Percentiles rank a stretch among this genome's conserved stretches.
These are phyloP conservation scores for Martensiomyces pterosporus DNA, from an alignment of 192 early-diverging fungal genomes.

Conservation along the genomic window DNA sequence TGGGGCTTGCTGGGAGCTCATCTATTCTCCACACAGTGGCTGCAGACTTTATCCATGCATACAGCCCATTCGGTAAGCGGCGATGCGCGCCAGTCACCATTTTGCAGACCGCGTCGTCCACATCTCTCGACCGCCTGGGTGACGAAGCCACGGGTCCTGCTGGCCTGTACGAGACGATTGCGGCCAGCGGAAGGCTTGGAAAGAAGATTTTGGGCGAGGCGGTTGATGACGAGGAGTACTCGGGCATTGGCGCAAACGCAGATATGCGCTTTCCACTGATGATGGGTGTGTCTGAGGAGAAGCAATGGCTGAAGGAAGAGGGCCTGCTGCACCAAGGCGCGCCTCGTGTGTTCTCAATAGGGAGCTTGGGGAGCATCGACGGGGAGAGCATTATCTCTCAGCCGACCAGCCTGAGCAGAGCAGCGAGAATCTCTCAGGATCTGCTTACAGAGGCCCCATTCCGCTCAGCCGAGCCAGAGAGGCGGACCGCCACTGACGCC, in stretches of 20 bases:
- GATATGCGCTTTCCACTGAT: slow-evolving; percentile 20
- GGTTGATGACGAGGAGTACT: slow-evolving; percentile 22
- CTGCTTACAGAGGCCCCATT: not conserved
- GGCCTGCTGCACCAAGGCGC: slow-evolving; percentile 6
- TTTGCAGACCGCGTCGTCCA: slow-evolving; percentile 46
- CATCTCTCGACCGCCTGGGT: slow-evolving; percentile 39
- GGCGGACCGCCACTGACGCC: too few relatives aligned
- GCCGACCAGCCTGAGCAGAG: not conserved
- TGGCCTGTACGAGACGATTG: slow-evolving; percentile 15
- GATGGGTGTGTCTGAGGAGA: slow-evolving; percentile 39
- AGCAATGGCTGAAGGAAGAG: slow-evolving; percentile 17
- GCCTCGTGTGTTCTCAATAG: slow-evolving; percentile 17
- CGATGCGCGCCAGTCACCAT: slow-evolving; percentile 31
- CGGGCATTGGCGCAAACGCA: slow-evolving; percentile 20
- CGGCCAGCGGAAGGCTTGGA: slow-evolving; percentile 21
- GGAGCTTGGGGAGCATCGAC: slow-evolving; percentile 10
- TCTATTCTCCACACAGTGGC: slow-evolving; percentile 11
- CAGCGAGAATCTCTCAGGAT: slow-evolving; percentile 1
- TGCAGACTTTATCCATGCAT: slow-evolving; percentile 26
- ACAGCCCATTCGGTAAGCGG: slow-evolving; percentile 22
- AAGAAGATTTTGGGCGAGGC: slow-evolving; percentile 18
- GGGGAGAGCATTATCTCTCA: not conserved
- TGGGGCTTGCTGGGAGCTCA: too few relatives aligned
- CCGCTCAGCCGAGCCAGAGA: not conserved
- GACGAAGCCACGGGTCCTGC: slow-evolving; percentile 15